Base-by-base conservation (phyloP, 208 protist species). In the Crithidia mellificae region DNA sequence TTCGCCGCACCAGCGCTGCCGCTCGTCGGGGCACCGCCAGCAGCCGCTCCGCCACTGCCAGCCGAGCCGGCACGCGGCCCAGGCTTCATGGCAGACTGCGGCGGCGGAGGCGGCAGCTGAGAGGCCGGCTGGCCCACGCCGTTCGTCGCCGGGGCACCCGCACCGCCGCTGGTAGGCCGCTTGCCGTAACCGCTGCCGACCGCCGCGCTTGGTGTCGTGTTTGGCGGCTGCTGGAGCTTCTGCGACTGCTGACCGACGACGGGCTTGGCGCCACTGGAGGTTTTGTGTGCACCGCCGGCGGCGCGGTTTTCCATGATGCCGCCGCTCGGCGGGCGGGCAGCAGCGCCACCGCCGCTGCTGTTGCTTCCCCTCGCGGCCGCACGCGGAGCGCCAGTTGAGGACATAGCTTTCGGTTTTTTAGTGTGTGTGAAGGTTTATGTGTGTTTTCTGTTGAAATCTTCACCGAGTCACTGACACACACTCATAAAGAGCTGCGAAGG, bases 221-320 rank as follows among this genome's bases (percentile, higher is more conserved):
- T 29, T 25, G 52, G 7, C 6, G 57, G 36, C 50, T 49, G 50
- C 20, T 47, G 41, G 4, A 29, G 20, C 20, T 38, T 38, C 34
- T 22, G 22, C 27, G 50, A n/a, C 55, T 61, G 55, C 38, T 61
- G 34, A 22, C 36, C 61, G 43, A 51, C 11, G 20, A 62, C 14
- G 24, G 58, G 67, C 17, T 47, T 38, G 2, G 67, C 58, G 36
- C 50, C 57, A 9, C 29, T n/a, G 4, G 62, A 36, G 38, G 50
- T 39, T 25, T 32, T 24, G 5, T 44, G 27, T 29, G 39, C 38
- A 29, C 56, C 36, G 41, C 36, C 34, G 34, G 34, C 34, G 34
- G 34, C 44, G 25, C 39, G 44, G 44, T 41, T 63, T 25, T 38
- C 49, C 27, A 34, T 44, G 30, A 46, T 50, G 54, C 53, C 27